These are phyloP conservation scores for Aspergillus sp. DNA, from an alignment of 2,329 filamentous ascomycete species.

Conservation along the genomic window DNA sequence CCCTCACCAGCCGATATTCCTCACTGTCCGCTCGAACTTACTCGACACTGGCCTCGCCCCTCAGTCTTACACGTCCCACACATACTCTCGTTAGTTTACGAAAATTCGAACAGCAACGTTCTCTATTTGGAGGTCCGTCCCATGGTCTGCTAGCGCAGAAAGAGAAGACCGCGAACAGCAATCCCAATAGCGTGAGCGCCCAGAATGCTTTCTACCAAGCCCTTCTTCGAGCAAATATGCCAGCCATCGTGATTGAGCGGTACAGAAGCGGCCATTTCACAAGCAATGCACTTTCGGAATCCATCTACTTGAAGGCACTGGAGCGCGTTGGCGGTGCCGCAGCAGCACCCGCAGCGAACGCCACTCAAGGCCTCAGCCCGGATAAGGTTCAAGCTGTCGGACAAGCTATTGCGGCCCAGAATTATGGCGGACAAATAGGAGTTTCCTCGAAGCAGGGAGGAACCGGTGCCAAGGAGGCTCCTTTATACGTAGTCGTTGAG, in stretches of 20 bases:
- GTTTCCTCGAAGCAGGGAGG: constrained; percentile 50
- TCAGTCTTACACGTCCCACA: constrained; percentile 25
- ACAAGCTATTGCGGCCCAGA: constrained; percentile 75
- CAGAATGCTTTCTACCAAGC: constrained; percentile 95
- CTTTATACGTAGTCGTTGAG: constrained; percentile 94
- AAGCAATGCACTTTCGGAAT: constrained; percentile 73
- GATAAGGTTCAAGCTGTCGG: constrained; percentile 75
- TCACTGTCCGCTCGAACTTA: constrained; percentile 28
- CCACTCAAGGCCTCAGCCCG: constrained; percentile 47
- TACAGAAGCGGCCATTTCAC: constrained; percentile 86
- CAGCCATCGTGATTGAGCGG: constrained; percentile 85
- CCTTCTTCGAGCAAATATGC: constrained; percentile 87
- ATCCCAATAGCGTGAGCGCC: constrained; percentile 79
- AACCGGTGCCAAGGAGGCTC: constrained; percentile 73
- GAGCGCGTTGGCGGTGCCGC: constrained; percentile 55
- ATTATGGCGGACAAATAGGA: constrained; percentile 64
- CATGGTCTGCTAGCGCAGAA: constrained; percentile 73
- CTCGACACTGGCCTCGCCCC: constrained; percentile 33
- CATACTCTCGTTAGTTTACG: constrained; percentile 26
- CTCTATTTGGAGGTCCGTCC: constrained; percentile 41
- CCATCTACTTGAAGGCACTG: constrained; percentile 75
- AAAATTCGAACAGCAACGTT: constrained; percentile 37
- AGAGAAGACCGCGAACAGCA: constrained; percentile 90
- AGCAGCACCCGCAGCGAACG: constrained; percentile 20
- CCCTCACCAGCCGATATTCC: constrained; percentile 17